Evolutionary conservation across 129 eudicot genomes (phyloP).

Genomic region (Saussurea involucrata): DNA sequence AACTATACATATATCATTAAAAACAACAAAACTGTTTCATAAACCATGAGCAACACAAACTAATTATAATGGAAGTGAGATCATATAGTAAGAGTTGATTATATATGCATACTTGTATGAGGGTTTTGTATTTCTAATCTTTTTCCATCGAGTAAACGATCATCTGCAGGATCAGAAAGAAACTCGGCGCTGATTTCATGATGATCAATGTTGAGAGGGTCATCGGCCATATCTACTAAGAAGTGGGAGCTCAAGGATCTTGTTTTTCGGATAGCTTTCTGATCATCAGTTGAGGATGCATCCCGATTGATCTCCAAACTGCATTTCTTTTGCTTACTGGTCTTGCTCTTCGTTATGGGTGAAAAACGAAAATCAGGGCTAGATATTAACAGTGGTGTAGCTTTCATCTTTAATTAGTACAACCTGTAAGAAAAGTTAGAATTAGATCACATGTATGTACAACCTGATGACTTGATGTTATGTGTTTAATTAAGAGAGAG

Average conservation of each 20-base stretch:
- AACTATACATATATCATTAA: background rate
- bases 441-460: too few relatives aligned
- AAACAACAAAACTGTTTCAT: background rate
- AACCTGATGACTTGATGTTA: background rate
- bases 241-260: slow-evolving; percentile 24
- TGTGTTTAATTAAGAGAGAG: background rate
- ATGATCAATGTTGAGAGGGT: background rate
- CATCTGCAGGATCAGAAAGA: background rate
- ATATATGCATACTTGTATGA: slow-evolving; percentile 4
- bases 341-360: background rate
- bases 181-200: slow-evolving; percentile 14
- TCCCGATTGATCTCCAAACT: slow-evolving; percentile 22
- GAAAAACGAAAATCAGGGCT: background rate
- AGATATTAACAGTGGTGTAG: background rate
- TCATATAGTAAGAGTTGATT: background rate
- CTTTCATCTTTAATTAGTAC: slow-evolving; percentile 7
- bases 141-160: background rate
- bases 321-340: background rate
- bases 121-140: background rate
- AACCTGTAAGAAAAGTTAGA: background rate
- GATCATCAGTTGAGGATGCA: background rate
- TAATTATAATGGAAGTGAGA: background rate
- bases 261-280: slow-evolving; percentile 6
- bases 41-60: too few relatives aligned
- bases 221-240: slow-evolving; percentile 21